phyloP scores from a whole-genome alignment of 495 filamentous ascomycete genomes.

The Letharia lupina region DNA sequence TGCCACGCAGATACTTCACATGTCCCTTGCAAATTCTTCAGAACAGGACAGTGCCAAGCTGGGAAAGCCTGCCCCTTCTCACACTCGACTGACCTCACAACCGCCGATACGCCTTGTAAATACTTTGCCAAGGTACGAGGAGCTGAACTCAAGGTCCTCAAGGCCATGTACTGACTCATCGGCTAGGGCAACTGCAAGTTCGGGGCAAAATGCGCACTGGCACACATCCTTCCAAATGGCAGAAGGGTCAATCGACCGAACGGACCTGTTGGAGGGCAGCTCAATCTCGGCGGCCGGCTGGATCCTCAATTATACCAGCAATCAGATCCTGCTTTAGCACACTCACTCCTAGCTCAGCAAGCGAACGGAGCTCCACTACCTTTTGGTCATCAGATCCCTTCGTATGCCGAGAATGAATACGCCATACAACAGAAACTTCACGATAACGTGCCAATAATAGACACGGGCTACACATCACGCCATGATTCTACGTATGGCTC shows the following conservation, averaged over 20 bases:
- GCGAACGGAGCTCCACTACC: slow-evolving; percentile 39
- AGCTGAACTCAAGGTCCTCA: slow-evolving; percentile 3
- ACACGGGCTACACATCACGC: slow-evolving; percentile 69
- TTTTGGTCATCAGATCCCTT: slow-evolving; percentile 29
- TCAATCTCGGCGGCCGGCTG: slow-evolving; percentile 63
- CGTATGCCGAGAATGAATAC: slow-evolving; percentile 32
- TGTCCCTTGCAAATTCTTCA: slow-evolving; percentile 98
- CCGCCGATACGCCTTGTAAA: slow-evolving; percentile 85
- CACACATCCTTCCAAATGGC: slow-evolving; percentile 90
- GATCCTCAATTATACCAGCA: slow-evolving; percentile 58
- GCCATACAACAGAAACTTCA: slow-evolving; percentile 29
- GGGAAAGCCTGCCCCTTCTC: slow-evolving; percentile 93
- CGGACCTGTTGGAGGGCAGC: slow-evolving; percentile 42
- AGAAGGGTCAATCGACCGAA: slow-evolving; percentile 69
- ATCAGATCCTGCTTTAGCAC: slow-evolving; percentile 69
- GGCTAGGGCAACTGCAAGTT: slow-evolving; percentile 98
- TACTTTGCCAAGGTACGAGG: slow-evolving; percentile 83
- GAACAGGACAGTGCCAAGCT: slow-evolving; percentile 91
- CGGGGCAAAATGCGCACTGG: slow-evolving; percentile 90
- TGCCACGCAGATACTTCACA: slow-evolving; percentile 73
- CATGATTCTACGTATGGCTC: slow-evolving; percentile 78
- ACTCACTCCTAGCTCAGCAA: slow-evolving; percentile 73
- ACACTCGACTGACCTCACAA: slow-evolving; percentile 72
- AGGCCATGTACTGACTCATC: not conserved
- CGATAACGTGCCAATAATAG: slow-evolving; percentile 63